Evolutionary conservation across 2,329 filamentous ascomycete species (phyloP).

Genomic region (Hirsutella thompsonii): DNA sequence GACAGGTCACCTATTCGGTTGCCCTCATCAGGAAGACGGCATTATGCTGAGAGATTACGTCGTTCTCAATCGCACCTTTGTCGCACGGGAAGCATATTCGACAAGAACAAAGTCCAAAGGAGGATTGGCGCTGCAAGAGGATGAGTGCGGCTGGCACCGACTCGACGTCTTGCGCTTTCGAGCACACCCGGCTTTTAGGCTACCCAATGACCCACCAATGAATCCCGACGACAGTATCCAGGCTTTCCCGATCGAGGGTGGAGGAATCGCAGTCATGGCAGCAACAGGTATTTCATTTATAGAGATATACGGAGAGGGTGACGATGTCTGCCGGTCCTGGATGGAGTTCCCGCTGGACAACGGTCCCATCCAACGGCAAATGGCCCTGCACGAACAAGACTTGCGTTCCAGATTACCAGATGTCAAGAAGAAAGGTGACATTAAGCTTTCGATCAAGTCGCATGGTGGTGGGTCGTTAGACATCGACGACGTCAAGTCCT

Average conservation of each 20-base stretch:
- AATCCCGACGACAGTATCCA: conserved; percentile 65
- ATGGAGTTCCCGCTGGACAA: conserved; percentile 63
- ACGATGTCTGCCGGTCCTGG: conserved; percentile 67
- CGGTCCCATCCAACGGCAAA: conserved; percentile 53
- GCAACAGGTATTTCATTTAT: conserved; percentile 73
- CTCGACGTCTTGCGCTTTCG: conserved; percentile 82
- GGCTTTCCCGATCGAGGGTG: conserved; percentile 72
- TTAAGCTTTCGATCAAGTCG: conserved; percentile 65
- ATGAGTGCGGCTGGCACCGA: conserved; percentile 87
- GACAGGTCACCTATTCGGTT: conserved; percentile 80
- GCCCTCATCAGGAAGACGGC: conserved; percentile 79
- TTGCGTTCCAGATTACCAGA: conserved; percentile 60
- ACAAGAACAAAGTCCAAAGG: conserved; percentile 79
- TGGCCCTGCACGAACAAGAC: conserved; percentile 62
- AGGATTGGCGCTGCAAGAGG: conserved; percentile 56
- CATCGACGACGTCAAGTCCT: conserved; percentile 60
- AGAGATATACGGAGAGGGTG: conserved; percentile 70
- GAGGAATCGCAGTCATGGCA: conserved; percentile 64
- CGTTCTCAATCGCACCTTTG: conserved; percentile 70
- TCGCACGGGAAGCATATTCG: conserved; percentile 69
- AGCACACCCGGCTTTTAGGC: conserved; percentile 77
- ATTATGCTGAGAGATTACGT: conserved; percentile 88
- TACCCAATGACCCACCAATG: conserved; percentile 59
- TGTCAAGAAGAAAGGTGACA: conserved; percentile 54
- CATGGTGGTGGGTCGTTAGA: conserved; percentile 61